Evolutionary conservation across 2,329 filamentous ascomycete genomes (phyloP).

Genomic region (Apiospora arundinis): DNA sequence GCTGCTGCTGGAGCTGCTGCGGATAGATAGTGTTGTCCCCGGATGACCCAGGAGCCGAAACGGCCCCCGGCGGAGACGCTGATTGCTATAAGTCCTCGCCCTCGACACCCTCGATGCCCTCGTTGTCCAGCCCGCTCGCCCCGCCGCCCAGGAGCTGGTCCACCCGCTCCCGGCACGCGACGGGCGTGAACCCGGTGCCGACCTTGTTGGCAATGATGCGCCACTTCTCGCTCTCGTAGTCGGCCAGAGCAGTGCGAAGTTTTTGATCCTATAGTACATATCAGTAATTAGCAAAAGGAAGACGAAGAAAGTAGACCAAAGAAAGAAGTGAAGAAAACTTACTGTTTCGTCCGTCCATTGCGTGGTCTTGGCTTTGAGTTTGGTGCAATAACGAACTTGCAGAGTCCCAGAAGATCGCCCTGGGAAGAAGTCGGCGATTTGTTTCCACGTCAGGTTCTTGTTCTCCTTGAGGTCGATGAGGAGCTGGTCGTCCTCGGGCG

Average conservation of each 20-base stretch:
- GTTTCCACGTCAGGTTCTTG: slow-evolving; percentile 94
- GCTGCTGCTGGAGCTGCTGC: slow-evolving; percentile 42
- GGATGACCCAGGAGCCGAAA: slow-evolving; percentile 48
- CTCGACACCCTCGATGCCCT: slow-evolving; percentile 24
- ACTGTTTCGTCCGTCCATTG: slow-evolving; percentile 95
- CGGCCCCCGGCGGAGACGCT: slow-evolving; percentile 58
- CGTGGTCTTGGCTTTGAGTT: slow-evolving; percentile 91
- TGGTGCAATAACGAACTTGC: slow-evolving; percentile 94
- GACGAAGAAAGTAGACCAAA: not conserved
- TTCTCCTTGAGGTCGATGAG: slow-evolving; percentile 93
- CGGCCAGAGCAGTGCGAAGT: slow-evolving; percentile 76
- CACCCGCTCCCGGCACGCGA: slow-evolving; percentile 83
- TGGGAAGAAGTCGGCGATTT: slow-evolving; percentile 96
- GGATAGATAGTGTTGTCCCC: slow-evolving; percentile 57
- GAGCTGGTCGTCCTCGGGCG: slow-evolving; percentile 86
- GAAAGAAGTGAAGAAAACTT: slow-evolving; percentile 46
- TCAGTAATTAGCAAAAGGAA: slow-evolving; percentile 29
- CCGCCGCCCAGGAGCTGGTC: slow-evolving; percentile 61
- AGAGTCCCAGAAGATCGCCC: slow-evolving; percentile 88
- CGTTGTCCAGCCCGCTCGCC: slow-evolving; percentile 38
- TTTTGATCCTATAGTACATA: slow-evolving; percentile 77
- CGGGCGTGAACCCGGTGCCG: slow-evolving; percentile 85
- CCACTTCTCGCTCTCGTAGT: slow-evolving; percentile 93
- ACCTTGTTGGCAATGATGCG: slow-evolving; percentile 90
- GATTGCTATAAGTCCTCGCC: slow-evolving; percentile 59